Percentiles rank a stretch among this genome's conserved stretches.
phyloP scores from a whole-genome alignment of 495 filamentous ascomycete species.

The Aspergillus mulundensis region DNA sequence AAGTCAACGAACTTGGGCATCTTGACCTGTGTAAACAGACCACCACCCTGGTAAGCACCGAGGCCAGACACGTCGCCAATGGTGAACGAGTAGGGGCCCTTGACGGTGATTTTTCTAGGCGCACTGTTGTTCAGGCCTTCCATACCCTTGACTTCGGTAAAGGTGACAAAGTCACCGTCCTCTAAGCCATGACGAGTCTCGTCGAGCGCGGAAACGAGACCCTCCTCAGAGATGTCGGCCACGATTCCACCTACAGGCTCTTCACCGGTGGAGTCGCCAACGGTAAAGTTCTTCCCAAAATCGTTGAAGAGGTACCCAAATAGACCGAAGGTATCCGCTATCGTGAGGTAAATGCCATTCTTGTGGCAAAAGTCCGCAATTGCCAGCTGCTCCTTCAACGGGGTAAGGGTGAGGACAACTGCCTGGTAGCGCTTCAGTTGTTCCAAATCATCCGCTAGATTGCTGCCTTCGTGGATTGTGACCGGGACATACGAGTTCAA shows the following conservation, averaged over 20 bases:
- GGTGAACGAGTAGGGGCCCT: constrained; percentile 93
- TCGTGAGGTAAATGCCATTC: constrained; percentile 85
- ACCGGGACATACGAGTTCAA: constrained; percentile 96
- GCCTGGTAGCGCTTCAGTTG: constrained; percentile 85
- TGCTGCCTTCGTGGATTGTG: constrained; percentile 61
- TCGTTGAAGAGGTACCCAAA: constrained; percentile 98
- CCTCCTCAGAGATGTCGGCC: constrained; percentile 80
- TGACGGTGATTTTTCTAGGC: constrained; percentile 86
- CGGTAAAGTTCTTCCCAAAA: constrained; percentile 88
- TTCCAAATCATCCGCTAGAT: constrained; percentile 63
- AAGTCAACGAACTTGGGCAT: constrained; percentile 95
- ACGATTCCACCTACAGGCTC: constrained; percentile 84
- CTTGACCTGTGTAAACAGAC: constrained; percentile 91
- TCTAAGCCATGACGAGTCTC: constrained; percentile 94
- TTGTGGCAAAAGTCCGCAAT: constrained; percentile 91
- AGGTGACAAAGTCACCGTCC: constrained; percentile 95
- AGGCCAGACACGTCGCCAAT: constrained; percentile 90
- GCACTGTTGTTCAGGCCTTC: constrained; percentile 77
- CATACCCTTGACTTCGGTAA: constrained; percentile 91
- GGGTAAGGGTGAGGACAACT: constrained; percentile 81
- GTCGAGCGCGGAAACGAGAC: constrained; percentile 89
- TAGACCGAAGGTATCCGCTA: constrained; percentile 83
- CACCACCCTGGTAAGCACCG: constrained; percentile 80
- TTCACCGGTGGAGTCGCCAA: constrained; percentile 88
- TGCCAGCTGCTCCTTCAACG: constrained; percentile 69